Base-by-base conservation (phyloP, 108 stramenopile species). In the Cyclotella cryptica region DNA sequence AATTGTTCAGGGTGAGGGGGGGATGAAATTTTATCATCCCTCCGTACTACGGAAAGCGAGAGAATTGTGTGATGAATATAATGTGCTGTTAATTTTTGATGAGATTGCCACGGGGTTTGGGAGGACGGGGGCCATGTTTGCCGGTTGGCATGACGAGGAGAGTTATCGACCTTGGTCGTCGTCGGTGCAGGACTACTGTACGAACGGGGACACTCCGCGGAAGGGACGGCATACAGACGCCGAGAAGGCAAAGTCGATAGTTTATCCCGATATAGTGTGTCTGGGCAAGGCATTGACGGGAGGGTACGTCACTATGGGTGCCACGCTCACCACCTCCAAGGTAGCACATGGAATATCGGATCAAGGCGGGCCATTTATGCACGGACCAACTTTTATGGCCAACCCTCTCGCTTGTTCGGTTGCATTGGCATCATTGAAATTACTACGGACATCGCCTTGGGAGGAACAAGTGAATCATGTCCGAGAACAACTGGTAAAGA, bases 81-180 rank as follows among this genome's bases (percentile, higher is more conserved):
- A 88, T 51, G 80, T 97, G 10, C 62, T 97, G 51, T 78, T 97
- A 58, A 93, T 97, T 60, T 90, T 85, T 59, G 96, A 97, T 66
- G 96, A 97, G 71, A 94, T 96, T 52, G 93, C 93, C 0, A 96
- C 96, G 1, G 96, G 95, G 8, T 96, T 97, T 83, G 96, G 96
- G 12, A 81, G 96, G 30, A 87, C 94, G 11, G 96, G 96, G 19
- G 85, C 84, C 59, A 67, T 95, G 68, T 95, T 95, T 86, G 92
- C 92, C 4, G 83, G 79, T 43, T 88, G 92, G 75, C 94, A 92
- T 44, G 73, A 76, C 39, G 80, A 64, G 19, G 29, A 19, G 21
- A 61, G 54, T 42, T 85, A 81, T 54, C 52, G 19, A 13, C 84
- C 72, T 79, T 82, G 81, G 81, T 84, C 81, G 8, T 83, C 81